Conservation (phyloP, 2,329 filamentous ascomycete species). For the Teratosphaeria gauchensis region DNA sequence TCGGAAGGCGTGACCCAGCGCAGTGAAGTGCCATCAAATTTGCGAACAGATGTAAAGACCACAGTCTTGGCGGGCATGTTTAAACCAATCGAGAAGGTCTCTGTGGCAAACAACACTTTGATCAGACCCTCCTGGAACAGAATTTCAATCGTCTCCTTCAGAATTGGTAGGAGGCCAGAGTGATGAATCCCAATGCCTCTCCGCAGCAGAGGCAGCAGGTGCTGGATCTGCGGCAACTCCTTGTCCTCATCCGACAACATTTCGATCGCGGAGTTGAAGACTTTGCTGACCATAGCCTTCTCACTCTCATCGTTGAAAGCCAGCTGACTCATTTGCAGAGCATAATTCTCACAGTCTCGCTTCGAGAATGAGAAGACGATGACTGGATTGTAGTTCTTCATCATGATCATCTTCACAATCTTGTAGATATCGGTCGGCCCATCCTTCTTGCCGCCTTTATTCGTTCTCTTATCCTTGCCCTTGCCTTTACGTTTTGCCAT, state of each 20-base stretch:
- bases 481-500: slow-evolving; percentile 74
- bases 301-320: slow-evolving; percentile 96
- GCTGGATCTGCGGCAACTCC: slow-evolving; percentile 76
- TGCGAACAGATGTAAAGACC: slow-evolving; percentile 93
- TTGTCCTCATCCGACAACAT: slow-evolving; percentile 88
- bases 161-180: slow-evolving; percentile 83
- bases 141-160: slow-evolving; percentile 98
- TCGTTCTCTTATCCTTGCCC: slow-evolving; percentile 84
- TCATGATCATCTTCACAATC: slow-evolving; percentile 98
- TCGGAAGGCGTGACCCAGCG: slow-evolving; percentile 88
- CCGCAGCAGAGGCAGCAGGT: slow-evolving; percentile 79
- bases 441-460: slow-evolving; percentile 70
- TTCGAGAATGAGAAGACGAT: slow-evolving; percentile 99
- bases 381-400: slow-evolving; percentile 92
- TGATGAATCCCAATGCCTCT: slow-evolving; percentile 96
- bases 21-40: slow-evolving; percentile 75
- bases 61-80: slow-evolving; percentile 99
- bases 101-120: slow-evolving; percentile 95
- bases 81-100: slow-evolving; percentile 95
- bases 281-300: slow-evolving; percentile 85
- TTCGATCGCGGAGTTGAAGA: slow-evolving; percentile 88
- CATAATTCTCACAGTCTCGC: slow-evolving; percentile 85
- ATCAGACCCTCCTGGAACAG: slow-evolving; percentile 96
- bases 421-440: slow-evolving; percentile 81
- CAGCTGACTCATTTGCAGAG: slow-evolving; percentile 74